Conservation (phyloP, 257 asterid genomes). For the Primulina huaijiensis region DNA sequence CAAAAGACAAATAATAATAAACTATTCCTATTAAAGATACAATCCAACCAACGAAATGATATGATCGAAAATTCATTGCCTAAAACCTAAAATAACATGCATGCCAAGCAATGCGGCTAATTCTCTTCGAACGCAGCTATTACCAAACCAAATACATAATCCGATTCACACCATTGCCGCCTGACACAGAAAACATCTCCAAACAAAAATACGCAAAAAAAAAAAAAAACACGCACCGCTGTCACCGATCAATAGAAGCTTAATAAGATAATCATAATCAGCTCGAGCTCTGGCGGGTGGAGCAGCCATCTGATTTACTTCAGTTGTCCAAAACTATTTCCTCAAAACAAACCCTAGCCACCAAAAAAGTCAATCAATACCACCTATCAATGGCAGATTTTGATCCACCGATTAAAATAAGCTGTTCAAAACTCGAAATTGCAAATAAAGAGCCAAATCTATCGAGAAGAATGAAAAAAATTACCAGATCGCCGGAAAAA, state of each 20-base stretch:
- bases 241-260: conserved; percentile 71
- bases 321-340: conserved; percentile 17
- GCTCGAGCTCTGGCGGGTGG: conserved; percentile 77
- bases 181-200: background rate
- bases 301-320: conserved; percentile 57
- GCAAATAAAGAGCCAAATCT: background rate
- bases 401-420: conserved; percentile 11
- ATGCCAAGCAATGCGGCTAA: background rate
- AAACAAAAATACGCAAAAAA: conserved; percentile 1
- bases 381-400: conserved; percentile 8
- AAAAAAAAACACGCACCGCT: conserved; percentile 44
- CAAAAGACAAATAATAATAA: background rate
- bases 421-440: conserved; percentile 25
- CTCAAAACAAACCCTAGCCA: conserved; percentile 42
- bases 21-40: background rate
- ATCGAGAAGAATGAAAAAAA: conserved; percentile 13
- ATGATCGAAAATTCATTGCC: conserved; percentile 5
- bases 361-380: conserved; percentile 14
- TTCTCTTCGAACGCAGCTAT: conserved; percentile 30
- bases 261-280: conserved; percentile 67
- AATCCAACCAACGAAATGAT: conserved; percentile 13
- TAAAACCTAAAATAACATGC: conserved; percentile 3
- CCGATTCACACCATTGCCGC: conserved; percentile 19
- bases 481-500: conserved; percentile 46
- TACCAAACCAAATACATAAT: conserved; percentile 9